Conservation (phyloP, 768 basidiomycete species). For the Phanerochaete sordida region DNA sequence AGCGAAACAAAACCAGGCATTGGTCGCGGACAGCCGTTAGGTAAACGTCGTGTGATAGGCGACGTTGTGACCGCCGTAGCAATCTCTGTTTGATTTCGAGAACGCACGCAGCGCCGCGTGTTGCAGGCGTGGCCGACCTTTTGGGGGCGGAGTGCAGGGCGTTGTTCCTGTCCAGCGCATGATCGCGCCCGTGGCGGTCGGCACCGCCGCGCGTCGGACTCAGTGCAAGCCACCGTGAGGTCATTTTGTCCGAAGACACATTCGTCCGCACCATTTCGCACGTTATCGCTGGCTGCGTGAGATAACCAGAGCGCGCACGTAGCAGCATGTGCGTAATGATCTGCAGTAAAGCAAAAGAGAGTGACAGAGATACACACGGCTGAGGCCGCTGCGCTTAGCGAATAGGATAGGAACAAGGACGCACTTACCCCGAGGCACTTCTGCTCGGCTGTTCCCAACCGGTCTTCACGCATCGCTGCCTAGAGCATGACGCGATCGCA, state of each 20-base stretch:
- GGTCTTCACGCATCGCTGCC: background rate
- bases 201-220: background rate
- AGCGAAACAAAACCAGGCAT: constrained; percentile 13
- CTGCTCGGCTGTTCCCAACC: background rate
- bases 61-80: constrained; percentile 12
- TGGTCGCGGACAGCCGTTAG: constrained; percentile 21
- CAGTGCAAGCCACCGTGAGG: background rate
- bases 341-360: background rate
- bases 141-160: constrained; percentile 25
- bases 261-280: background rate
- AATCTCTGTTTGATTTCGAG: constrained; percentile 21
- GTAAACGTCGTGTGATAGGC: constrained; percentile 30
- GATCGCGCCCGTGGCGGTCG: background rate
- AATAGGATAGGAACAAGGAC: background rate
- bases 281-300: background rate
- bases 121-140: constrained; percentile 30
- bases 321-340: constrained; percentile 2
- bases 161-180: background rate
- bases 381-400: background rate
- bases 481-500: constrained; percentile 1
- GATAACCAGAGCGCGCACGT: background rate
- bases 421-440: background rate
- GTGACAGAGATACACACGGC: background rate
- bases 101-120: constrained; percentile 29
- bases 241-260: background rate